Percentiles rank a stretch among this genome's conserved stretches.
These are phyloP conservation scores for Umbelopsis sp. DNA, from an alignment of 371 early-diverging fungal species.

Conservation along the genomic window DNA sequence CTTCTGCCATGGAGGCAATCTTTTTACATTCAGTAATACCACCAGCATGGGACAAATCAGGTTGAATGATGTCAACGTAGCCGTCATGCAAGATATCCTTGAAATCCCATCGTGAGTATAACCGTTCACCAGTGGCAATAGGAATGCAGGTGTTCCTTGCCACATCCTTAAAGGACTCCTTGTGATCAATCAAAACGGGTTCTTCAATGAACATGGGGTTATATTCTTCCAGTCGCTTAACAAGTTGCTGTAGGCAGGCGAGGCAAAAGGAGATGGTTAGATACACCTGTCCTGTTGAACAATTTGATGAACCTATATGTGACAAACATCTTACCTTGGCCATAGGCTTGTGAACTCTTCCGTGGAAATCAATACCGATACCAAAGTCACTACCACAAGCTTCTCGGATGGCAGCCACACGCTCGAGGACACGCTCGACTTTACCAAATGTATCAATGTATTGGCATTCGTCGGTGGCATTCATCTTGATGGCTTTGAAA, in stretches of 20 bases:
- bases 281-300: background rate
- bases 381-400: slow-evolving; percentile 20
- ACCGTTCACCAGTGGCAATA: slow-evolving; percentile 19
- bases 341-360: slow-evolving; percentile 21
- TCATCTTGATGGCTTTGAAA: slow-evolving; percentile 21
- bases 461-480: slow-evolving; percentile 7
- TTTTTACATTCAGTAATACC: slow-evolving; percentile 21
- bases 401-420: slow-evolving; percentile 17
- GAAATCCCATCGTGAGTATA: slow-evolving; percentile 18
- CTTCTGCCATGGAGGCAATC: slow-evolving; percentile 21
- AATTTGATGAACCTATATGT: background rate
- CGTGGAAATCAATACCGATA: slow-evolving; percentile 21
- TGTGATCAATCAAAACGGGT: slow-evolving; percentile 7
- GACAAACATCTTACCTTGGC: background rate
- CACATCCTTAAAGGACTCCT: slow-evolving; percentile 15
- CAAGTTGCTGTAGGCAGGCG: background rate
- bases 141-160: slow-evolving; percentile 17
- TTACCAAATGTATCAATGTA: slow-evolving; percentile 18
- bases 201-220: slow-evolving; percentile 22
- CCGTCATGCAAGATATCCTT: slow-evolving; percentile 19
- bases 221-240: slow-evolving; percentile 1
- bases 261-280: background rate
- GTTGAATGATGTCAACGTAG: slow-evolving; percentile 21
- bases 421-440: slow-evolving; percentile 16
- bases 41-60: slow-evolving; percentile 22